These are phyloP conservation scores for Mycena venus DNA, from an alignment of 768 basidiomycete species.

Conservation along the genomic window DNA sequence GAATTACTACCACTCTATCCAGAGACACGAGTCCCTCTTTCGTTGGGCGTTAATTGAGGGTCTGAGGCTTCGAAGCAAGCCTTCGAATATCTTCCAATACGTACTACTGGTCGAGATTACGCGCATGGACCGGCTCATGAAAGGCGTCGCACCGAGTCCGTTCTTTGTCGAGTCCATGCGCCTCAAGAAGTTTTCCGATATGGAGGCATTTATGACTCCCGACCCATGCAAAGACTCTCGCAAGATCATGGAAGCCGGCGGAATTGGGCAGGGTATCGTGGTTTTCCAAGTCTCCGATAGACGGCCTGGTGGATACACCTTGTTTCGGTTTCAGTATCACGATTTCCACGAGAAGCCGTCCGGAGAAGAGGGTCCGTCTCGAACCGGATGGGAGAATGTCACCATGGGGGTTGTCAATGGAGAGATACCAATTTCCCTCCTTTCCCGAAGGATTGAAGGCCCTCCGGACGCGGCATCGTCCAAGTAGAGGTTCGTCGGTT, in stretches of 20 bases:
- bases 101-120: neutral
- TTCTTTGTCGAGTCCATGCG: neutral
- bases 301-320: neutral
- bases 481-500: neutral
- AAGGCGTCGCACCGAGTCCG: constrained; percentile 9
- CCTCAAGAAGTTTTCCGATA: neutral
- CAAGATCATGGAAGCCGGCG: neutral
- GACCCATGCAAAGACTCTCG: neutral
- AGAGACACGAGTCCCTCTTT: neutral
- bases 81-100: neutral
- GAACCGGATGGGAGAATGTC: neutral
- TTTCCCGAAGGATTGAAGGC: neutral
- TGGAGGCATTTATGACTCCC: neutral
- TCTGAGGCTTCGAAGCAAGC: neutral
- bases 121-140: neutral
- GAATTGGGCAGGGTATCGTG: constrained; percentile 3
- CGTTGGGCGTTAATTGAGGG: constrained; percentile 20
- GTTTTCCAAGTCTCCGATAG: neutral
- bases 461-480: neutral
- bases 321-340: neutral
- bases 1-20: neutral
- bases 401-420: constrained; percentile 6
- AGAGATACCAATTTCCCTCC: constrained; percentile 2
- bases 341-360: neutral
- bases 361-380: neutral